Evolutionary conservation across 139 green algal genomes (phyloP).

Genomic region (Volvox africanus): DNA sequence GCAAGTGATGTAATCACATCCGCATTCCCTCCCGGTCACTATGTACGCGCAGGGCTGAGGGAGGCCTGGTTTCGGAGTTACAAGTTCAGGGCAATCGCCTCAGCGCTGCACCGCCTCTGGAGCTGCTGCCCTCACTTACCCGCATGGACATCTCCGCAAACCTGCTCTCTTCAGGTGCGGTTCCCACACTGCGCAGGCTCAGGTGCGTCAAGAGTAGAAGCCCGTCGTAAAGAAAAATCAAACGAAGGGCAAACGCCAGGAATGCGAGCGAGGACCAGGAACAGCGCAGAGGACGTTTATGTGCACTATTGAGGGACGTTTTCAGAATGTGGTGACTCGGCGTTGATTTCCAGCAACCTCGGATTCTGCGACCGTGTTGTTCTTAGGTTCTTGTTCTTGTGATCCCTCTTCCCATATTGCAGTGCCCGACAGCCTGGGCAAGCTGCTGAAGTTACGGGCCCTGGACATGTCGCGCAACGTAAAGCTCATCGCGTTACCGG

Average conservation of each 20-base stretch:
- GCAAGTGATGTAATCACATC: no score
- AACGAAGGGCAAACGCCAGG: background rate
- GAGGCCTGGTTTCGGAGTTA: conserved; percentile 16
- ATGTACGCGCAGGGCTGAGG: conserved; percentile 21
- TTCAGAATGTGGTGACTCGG: no score
- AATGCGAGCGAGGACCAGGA: background rate
- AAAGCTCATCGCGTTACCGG: background rate
- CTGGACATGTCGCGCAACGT: conserved; percentile 37
- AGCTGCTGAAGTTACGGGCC: background rate
- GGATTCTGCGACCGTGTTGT: no score
- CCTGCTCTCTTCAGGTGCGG: background rate
- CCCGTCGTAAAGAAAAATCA: background rate
- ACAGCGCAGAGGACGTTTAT: no score
- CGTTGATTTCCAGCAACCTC: no score
- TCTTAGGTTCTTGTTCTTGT: background rate
- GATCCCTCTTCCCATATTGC: background rate
- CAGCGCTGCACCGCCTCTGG: conserved; percentile 2
- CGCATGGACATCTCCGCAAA: conserved; percentile 22
- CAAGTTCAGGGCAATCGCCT: conserved; percentile 40
- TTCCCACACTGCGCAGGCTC: no score
- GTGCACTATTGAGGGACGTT: no score
- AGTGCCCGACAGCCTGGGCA: conserved; percentile 25
- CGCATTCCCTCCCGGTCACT: no score
- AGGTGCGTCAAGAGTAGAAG: no score
- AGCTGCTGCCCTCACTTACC: conserved; percentile 22